phyloP scores from a whole-genome alignment of 139 green algal genomes.

The Choricystis sp. region DNA sequence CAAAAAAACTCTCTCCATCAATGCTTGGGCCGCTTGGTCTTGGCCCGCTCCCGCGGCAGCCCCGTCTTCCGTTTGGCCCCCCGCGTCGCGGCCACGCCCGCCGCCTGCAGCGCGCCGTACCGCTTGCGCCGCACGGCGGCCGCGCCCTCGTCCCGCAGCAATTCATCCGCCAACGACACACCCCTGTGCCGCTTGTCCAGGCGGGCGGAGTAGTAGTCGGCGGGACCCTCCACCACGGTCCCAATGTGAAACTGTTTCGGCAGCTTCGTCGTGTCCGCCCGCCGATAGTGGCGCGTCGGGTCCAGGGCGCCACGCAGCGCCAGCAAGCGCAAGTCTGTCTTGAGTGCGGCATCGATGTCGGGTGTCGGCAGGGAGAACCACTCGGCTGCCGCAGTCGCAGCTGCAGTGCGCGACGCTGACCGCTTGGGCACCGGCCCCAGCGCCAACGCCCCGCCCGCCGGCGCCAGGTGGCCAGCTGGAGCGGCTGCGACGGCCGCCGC shows the following conservation, averaged over 20 bases:
- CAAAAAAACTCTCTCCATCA: too few species aligned
- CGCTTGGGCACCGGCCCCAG: not conserved
- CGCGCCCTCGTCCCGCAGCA: slow-evolving; percentile 32
- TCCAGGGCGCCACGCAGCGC: slow-evolving; percentile 60
- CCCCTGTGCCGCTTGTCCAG: slow-evolving; percentile 40
- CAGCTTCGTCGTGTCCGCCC: slow-evolving; percentile 42
- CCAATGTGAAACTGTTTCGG: slow-evolving; percentile 60
- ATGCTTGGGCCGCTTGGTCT: slow-evolving; percentile 9
- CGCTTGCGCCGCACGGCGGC: slow-evolving; percentile 15
- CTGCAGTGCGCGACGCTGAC: not conserved
- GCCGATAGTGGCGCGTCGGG: slow-evolving; percentile 81
- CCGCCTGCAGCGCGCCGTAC: slow-evolving; percentile 25
- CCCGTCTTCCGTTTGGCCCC: not conserved
- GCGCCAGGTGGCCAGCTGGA: not conserved
- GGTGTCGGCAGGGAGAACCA: slow-evolving; percentile 41
- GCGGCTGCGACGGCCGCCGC: too few species aligned
- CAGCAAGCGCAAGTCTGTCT: slow-evolving; percentile 56
- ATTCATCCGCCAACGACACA: slow-evolving; percentile 20
- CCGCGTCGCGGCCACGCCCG: slow-evolving; percentile 6
- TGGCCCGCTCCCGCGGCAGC: not conserved
- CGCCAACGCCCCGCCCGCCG: not conserved
- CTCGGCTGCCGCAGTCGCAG: slow-evolving; percentile 3
- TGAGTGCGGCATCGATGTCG: slow-evolving; percentile 45
- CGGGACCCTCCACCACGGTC: slow-evolving; percentile 53
- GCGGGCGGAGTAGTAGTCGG: slow-evolving; percentile 44